Evolutionary conservation across 352 stramenopile species (phyloP).

Genomic region (Phytophthora nicotianae): DNA sequence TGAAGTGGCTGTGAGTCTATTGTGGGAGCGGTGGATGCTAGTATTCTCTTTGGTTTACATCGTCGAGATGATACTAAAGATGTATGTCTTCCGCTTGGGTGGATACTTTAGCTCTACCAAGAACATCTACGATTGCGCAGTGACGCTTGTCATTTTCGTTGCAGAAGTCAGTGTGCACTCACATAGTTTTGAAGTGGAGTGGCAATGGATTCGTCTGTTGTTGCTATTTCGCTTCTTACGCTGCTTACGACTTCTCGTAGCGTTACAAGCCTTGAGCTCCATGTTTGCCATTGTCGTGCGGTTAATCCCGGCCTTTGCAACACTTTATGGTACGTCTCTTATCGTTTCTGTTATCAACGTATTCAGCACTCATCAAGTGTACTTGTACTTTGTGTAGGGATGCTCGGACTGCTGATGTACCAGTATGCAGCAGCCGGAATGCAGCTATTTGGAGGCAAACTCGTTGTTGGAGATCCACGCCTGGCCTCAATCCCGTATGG

Average conservation of each 20-base stretch:
- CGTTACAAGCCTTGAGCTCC: background rate
- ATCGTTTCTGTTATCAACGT: background rate
- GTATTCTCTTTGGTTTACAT: background rate
- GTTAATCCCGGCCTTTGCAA: background rate
- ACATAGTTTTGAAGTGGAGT: background rate
- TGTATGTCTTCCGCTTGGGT: background rate
- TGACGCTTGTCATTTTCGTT: constrained; percentile 1
- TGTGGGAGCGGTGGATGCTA: background rate
- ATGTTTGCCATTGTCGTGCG: constrained; percentile 2
- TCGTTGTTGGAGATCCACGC: constrained; percentile 1
- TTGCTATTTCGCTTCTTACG: constrained; percentile 1
- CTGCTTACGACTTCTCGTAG: background rate
- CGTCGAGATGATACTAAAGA: background rate
- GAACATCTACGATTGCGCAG: constrained; percentile 2
- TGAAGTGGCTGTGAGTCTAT: constrained; percentile 1
- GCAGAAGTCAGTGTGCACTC: background rate
- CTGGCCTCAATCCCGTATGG: constrained; percentile 2
- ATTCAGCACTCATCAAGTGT: background rate
- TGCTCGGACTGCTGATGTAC: constrained; percentile 1
- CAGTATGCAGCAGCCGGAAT: constrained; percentile 1
- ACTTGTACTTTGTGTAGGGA: background rate
- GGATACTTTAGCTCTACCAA: constrained; percentile 3
- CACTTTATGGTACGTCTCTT: background rate
- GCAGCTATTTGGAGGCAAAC: constrained; percentile 1
- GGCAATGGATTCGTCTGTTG: background rate